Percentiles rank a stretch among this genome's conserved stretches.
Conservation (phyloP, 2,329 filamentous ascomycete species). For the Zarea fungicola region DNA sequence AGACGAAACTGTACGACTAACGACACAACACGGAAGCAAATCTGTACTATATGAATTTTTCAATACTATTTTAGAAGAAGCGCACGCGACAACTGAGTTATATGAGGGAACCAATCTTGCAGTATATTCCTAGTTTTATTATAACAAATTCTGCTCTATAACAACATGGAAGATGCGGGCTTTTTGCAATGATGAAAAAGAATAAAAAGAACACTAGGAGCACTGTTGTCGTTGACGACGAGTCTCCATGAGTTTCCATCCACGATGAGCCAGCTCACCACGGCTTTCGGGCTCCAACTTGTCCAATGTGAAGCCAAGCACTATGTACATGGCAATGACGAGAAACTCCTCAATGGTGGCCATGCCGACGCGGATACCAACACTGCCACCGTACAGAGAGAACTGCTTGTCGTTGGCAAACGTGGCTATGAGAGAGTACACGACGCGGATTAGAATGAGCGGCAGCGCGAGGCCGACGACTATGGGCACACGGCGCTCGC, state of each 20-base stretch:
- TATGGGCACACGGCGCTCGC: slow-evolving; percentile 32
- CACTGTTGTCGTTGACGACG: too few relatives aligned
- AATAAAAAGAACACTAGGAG: too few relatives aligned
- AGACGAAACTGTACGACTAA: too few relatives aligned
- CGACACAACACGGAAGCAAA: too few relatives aligned
- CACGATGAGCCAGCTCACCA: background rate
- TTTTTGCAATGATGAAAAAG: background rate
- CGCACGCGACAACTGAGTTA: too few relatives aligned
- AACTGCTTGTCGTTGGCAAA: slow-evolving; percentile 39
- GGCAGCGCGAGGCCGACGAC: slow-evolving; percentile 39
- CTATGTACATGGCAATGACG: slow-evolving; percentile 37
- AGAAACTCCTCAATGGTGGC: slow-evolving; percentile 46
- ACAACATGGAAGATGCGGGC: too few relatives aligned
- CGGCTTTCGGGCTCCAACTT: background rate
- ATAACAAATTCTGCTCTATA: too few relatives aligned
- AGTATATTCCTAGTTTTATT: too few relatives aligned
- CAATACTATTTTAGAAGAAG: too few relatives aligned
- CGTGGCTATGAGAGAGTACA: slow-evolving; percentile 39
- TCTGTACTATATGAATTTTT: too few relatives aligned
- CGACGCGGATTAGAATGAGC: slow-evolving; percentile 44
- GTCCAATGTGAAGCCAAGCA: slow-evolving; percentile 27
- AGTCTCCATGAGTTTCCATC: background rate
- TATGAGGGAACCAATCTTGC: too few relatives aligned
- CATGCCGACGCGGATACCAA: slow-evolving; percentile 39
- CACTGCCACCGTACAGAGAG: slow-evolving; percentile 34